A percentile compares a stretch with the other conserved stretches of the same genome.
phyloP scores from a whole-genome alignment of 495 filamentous ascomycete genomes.

The Collariella sp. region DNA sequence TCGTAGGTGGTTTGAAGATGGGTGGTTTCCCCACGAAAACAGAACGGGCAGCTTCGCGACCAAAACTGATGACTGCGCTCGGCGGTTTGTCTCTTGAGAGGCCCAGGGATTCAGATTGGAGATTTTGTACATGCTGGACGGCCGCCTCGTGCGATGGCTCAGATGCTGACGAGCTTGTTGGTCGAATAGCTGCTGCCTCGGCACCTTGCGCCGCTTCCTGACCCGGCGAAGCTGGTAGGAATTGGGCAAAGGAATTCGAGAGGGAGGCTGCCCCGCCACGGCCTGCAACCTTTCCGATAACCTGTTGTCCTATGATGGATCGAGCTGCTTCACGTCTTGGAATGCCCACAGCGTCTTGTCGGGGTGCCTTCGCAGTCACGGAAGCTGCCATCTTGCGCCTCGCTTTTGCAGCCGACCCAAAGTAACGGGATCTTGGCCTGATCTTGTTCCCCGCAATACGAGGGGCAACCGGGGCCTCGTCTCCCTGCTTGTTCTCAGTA shows the following conservation, averaged over 20 bases:
- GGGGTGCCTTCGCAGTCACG: not conserved
- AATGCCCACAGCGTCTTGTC: conserved; percentile 6
- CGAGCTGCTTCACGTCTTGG: conserved; percentile 9
- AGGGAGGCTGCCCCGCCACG: not conserved
- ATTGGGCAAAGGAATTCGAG: no score
- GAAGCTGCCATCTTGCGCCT: conserved; percentile 4
- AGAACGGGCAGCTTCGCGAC: conserved; percentile 10
- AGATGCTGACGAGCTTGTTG: not conserved
- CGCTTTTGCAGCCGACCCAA: not conserved
- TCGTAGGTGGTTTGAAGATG: not conserved
- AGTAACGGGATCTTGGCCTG: conserved; percentile 1
- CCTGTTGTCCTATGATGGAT: conserved; percentile 7
- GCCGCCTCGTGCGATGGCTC: conserved; percentile 1
- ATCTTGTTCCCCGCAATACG: conserved; percentile 5
- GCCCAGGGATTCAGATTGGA: not conserved
- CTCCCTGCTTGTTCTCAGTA: not conserved
- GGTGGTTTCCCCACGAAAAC: conserved; percentile 8
- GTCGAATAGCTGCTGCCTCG: conserved; percentile 9
- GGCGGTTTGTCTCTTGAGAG: not conserved
- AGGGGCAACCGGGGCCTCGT: not conserved
- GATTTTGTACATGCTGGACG: not conserved
- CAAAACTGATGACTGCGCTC: conserved; percentile 4
- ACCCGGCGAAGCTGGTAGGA: not conserved
- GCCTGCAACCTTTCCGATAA: conserved; percentile 3
- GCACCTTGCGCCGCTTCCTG: conserved; percentile 4